Evolutionary conservation across 1,139 yeast species (phyloP), one percentile per base, ranked within the genome.

Genomic region (Geotrichum candidum): DNA sequence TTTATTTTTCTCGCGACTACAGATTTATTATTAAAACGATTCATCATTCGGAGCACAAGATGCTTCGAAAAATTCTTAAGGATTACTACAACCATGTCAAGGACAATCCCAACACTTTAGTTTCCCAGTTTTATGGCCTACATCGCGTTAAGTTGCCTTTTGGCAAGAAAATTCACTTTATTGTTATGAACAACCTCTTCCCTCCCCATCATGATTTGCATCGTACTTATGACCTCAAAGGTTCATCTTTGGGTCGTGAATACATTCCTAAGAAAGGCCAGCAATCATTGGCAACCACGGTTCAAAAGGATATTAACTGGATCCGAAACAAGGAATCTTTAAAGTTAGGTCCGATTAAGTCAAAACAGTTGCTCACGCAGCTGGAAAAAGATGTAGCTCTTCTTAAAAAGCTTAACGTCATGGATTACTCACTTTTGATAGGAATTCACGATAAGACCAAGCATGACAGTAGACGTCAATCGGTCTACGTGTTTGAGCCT

Each of bases 101-200:
- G 70, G 78, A 80, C 33, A 88, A 92, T 70, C 98, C 98, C 29
- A 86, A 90, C 71, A 94, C 99, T 0, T 80, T 95, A 66, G 78
- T 95, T 3, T 88, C 96, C 31, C 99, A 95, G 74, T 91, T 94
- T 73, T 95, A 95, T 74, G 99, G 99, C 0, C 80, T 95, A 61
- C 99, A 95, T 74, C 80, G 99, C 61, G 88, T 95, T 57, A 92
- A 94, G 72, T 86, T 94, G 84, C 96, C 94, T 13, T 82, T 88
- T 51, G 84, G 87, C 27, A 84, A 95, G 64, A 92, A 90, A 72
- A 90, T 94, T 53, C 96, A 95, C 75, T 94, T 95, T 69, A 81
- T 95, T 61, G 97, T 95, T 54, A 95, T 95, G 99, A 95, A 95
- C 77, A 95, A 95, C 72, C 80, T 95, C 61, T 94, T 95, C 75